A percentile compares a stretch with the other conserved stretches of the same genome.
phyloP scores from a whole-genome alignment of 176 grass and related monocot species.

The Puccinellia tenuiflora region DNA sequence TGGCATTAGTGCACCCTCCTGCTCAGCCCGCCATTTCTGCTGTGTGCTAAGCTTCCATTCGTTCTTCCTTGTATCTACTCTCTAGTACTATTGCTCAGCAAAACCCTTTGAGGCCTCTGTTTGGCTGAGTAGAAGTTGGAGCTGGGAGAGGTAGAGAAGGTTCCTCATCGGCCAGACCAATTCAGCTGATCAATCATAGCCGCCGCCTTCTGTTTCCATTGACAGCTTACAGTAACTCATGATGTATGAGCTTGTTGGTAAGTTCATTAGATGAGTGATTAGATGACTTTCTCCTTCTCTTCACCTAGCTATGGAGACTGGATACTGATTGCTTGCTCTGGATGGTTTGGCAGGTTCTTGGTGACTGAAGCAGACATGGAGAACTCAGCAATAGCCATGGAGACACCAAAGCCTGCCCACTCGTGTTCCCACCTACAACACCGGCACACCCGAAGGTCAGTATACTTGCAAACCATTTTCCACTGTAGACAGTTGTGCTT shows the following conservation, averaged over 20 bases:
- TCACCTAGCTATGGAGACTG: background rate
- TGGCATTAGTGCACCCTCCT: background rate
- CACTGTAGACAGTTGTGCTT: background rate
- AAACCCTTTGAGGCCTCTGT: background rate
- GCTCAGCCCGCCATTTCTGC: background rate
- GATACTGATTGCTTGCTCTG: background rate
- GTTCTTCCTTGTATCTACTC: slow-evolving; percentile 14
- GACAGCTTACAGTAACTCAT: background rate
- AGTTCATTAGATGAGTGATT: background rate
- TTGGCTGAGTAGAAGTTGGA: background rate
- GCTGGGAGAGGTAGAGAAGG: background rate
- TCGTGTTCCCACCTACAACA: slow-evolving; percentile 14
- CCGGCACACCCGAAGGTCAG: slow-evolving; percentile 43
- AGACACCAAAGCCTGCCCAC: background rate
- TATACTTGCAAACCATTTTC: no score
- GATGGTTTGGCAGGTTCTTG: slow-evolving; percentile 25
- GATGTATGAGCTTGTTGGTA: background rate
- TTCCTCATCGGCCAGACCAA: background rate
- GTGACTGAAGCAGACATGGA: slow-evolving; percentile 4
- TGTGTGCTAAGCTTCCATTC: background rate
- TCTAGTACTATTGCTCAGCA: background rate
- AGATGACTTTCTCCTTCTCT: background rate
- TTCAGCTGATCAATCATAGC: background rate
- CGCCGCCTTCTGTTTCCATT: background rate
- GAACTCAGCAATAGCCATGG: background rate